Evolutionary conservation across 2,329 filamentous ascomycete genomes (phyloP), one percentile per base, ranked within the genome.

Genomic region (Colletotrichum higginsianum): DNA sequence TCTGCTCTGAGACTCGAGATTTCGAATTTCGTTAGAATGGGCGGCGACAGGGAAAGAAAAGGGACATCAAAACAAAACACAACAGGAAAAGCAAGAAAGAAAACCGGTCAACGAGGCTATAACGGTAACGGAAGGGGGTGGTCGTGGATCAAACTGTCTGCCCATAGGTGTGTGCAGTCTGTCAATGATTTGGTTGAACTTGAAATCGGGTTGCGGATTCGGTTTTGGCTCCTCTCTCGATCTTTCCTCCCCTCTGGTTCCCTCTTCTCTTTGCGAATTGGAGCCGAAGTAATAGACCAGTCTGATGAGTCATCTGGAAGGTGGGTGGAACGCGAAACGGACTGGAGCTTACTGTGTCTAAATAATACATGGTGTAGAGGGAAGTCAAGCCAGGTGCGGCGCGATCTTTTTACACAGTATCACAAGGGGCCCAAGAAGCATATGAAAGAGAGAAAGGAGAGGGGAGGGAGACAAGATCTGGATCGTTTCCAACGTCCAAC

Each of bases 371-470:
- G 30, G 30, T 35, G 30, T 11, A 35, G 30, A 35, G 30, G 30
- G 30, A 35, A 11, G 30, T 35, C 30, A 35, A 35, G 30, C 30
- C 30, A 35, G 30, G 11, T 8, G 7, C n/a, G 56, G 26, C 44
- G 49, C 49, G 49, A 57, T 50, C 47, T 56, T 61, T 62, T 62
- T 56, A 9, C 35, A 38, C 35, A 38, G 35, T 11, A 38, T 35
- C 30, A 35, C 30, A 38, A 49, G 40, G 62, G 26, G 26, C 26
- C 18, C 16, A 18, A 42, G 26, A 35, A 50, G 26, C 8, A 40
- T 4, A 18, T 13, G 11, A 11, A 6, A 13, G 18, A 38, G 8
- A 30, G 15, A 61, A 38, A 9, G 49, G 57, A 21, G 26, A 15
- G 35, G 16, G 3, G 16, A n/a, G 15, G 26, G 26, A 30, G 50